Evolutionary conservation across 768 basidiomycete genomes (phyloP).

Genomic region (Russula compacta): DNA sequence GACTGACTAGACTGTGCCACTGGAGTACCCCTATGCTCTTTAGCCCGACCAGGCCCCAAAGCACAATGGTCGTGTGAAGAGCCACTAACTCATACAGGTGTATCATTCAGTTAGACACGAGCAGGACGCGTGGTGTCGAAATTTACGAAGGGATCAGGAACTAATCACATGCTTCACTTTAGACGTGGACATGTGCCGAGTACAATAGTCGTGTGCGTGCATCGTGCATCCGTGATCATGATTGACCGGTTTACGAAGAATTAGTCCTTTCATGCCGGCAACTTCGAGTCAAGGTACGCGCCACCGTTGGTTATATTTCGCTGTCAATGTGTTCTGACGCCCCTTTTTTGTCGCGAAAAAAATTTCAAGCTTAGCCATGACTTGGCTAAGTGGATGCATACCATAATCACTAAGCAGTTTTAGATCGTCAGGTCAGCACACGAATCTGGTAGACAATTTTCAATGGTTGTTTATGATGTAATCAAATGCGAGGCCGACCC

Average conservation of each 20-base stretch:
- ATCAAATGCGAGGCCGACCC: not conserved
- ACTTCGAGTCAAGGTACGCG: not conserved
- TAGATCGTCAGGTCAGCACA: too few relatives aligned
- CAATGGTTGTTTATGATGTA: not conserved
- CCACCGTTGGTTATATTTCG: not conserved
- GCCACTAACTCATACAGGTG: not conserved
- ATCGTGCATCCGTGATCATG: not conserved
- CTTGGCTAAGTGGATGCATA: not conserved
- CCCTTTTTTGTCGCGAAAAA: too few relatives aligned
- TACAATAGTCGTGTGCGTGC: not conserved
- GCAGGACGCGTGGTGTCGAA: not conserved
- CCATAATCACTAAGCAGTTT: not conserved
- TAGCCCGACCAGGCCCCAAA: not conserved
- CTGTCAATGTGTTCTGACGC: not conserved
- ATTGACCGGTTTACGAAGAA: too few relatives aligned
- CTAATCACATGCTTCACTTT: not conserved
- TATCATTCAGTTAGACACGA: not conserved
- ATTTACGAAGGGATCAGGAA: not conserved
- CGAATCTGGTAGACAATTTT: too few relatives aligned
- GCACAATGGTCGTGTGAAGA: not conserved
- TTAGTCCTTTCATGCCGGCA: too few relatives aligned
- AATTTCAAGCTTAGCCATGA: not conserved
- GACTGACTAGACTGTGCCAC: too few relatives aligned
- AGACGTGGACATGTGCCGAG: not conserved
- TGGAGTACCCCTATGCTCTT: not conserved